Evolutionary conservation across 2,329 filamentous ascomycete genomes (phyloP).

Genomic region (Fusarium keratoplasticum): DNA sequence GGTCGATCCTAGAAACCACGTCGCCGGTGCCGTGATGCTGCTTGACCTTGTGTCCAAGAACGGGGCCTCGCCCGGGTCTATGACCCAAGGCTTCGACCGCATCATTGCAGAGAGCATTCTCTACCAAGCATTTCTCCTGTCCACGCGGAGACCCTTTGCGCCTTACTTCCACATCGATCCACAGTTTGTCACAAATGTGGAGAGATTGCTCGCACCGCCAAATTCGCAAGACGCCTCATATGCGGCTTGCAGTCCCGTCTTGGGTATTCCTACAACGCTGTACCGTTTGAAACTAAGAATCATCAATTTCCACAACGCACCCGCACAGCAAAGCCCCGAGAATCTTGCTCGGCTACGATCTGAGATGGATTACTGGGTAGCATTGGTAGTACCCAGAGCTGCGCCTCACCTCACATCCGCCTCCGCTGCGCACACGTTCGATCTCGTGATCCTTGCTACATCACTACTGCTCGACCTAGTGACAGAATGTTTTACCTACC

Average conservation of each 20-base stretch:
- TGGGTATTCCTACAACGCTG: neutral
- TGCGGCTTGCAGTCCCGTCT: neutral
- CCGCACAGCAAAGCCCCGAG: neutral
- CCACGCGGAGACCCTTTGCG: constrained; percentile 9
- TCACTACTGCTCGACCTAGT: neutral
- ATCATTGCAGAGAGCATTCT: constrained; percentile 21
- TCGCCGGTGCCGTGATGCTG: neutral
- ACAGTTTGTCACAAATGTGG: constrained; percentile 1
- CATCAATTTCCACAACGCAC: neutral
- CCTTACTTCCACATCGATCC: constrained; percentile 15
- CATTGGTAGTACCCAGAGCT: neutral
- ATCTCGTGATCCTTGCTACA: neutral
- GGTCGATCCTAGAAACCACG: neutral
- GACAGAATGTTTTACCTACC: neutral
- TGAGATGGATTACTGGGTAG: neutral
- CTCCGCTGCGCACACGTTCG: neutral
- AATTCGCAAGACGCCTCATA: neutral
- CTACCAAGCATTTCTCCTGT: constrained; percentile 18
- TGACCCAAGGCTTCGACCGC: constrained; percentile 9
- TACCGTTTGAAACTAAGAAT: neutral
- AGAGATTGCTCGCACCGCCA: neutral
- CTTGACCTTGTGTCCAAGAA: neutral
- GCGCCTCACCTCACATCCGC: neutral
- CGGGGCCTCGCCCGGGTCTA: neutral
- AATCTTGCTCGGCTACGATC: neutral